These are phyloP conservation scores for Fusarium multiceps DNA, from an alignment of 2,329 filamentous ascomycete species.

Conservation along the genomic window DNA sequence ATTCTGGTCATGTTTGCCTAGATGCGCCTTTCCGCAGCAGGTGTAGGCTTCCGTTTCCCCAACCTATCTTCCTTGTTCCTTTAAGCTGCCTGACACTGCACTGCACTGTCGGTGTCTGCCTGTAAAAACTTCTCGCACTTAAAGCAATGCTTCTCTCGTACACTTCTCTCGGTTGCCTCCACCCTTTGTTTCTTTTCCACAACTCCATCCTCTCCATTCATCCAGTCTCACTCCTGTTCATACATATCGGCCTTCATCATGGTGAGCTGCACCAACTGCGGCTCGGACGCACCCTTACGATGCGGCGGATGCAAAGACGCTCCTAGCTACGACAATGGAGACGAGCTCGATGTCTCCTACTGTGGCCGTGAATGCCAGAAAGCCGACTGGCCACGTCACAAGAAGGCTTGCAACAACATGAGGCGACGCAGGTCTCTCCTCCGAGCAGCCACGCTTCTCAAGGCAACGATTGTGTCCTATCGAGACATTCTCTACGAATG, in stretches of 20 bases:
- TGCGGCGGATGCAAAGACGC: constrained; percentile 9
- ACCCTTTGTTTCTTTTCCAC: not conserved
- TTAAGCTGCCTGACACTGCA: not conserved
- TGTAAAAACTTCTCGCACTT: not conserved
- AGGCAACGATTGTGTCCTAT: constrained; percentile 16
- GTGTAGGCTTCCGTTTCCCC: not conserved
- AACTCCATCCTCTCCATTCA: not conserved
- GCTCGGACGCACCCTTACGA: not conserved
- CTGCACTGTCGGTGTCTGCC: not conserved
- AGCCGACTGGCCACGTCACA: constrained; percentile 16
- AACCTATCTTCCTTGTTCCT: not conserved
- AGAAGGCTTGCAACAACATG: constrained; percentile 9
- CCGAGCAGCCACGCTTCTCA: constrained; percentile 16
- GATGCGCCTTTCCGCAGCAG: not conserved
- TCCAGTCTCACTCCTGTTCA: not conserved
- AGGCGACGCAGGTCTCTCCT: constrained; percentile 12
- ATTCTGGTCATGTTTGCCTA: not conserved
- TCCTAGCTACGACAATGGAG: constrained; percentile 28
- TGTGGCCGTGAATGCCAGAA: constrained; percentile 25
- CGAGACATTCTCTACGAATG: constrained; percentile 13
- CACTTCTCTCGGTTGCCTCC: not conserved
- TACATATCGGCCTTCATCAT: not conserved
- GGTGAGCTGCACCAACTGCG: constrained; percentile 16
- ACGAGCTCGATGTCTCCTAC: constrained; percentile 11
- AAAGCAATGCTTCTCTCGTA: not conserved